Evolutionary conservation across 129 eudicot species (phyloP).

Genomic region (Flaveria sonorensis): DNA sequence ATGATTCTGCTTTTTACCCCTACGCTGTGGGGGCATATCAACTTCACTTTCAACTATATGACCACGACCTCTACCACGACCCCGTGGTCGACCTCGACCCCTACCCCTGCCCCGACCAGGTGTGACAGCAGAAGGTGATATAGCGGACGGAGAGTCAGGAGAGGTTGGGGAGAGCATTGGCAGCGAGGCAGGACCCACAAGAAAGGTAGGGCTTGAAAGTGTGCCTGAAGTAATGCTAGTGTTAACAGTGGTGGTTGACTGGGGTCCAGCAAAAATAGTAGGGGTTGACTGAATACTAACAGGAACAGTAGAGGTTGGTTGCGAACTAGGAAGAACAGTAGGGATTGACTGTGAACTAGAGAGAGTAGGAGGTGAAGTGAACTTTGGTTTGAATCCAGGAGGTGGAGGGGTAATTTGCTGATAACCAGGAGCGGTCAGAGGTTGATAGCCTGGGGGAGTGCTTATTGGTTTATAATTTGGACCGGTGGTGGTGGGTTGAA

Average conservation of each 20-base stretch:
- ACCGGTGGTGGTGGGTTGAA: conserved; percentile 35
- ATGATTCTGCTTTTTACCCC: conserved; percentile 52
- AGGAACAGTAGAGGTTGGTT: conserved; percentile 23
- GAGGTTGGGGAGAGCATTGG: conserved; percentile 30
- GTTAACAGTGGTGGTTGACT: conserved; percentile 5
- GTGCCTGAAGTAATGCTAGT: conserved; percentile 26
- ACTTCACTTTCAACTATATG: conserved; percentile 51
- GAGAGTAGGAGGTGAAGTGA: conserved; percentile 17
- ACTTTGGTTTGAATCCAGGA: conserved; percentile 37
- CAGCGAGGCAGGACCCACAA: conserved; percentile 29
- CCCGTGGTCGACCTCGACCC: conserved; percentile 51
- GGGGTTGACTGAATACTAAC: conserved; percentile 28
- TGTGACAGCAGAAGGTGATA: conserved; percentile 38
- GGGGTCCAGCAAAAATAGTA: conserved; percentile 22
- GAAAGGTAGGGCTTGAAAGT: conserved; percentile 32
- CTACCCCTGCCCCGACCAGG: conserved; percentile 45
- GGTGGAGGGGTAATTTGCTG: conserved; percentile 34
- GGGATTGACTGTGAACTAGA: conserved; percentile 28
- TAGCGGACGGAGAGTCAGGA: conserved; percentile 32
- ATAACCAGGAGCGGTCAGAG: conserved; percentile 31
- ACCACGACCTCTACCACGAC: conserved; percentile 70
- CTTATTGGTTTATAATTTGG: conserved; percentile 33
- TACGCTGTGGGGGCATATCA: conserved; percentile 43
- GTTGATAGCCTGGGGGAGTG: conserved; percentile 41
- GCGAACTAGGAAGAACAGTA: conserved; percentile 21